A percentile compares a stretch with the other conserved stretches of the same genome.
Conservation (phyloP, 129 eudicot species). For the Flaveria trinervia region DNA sequence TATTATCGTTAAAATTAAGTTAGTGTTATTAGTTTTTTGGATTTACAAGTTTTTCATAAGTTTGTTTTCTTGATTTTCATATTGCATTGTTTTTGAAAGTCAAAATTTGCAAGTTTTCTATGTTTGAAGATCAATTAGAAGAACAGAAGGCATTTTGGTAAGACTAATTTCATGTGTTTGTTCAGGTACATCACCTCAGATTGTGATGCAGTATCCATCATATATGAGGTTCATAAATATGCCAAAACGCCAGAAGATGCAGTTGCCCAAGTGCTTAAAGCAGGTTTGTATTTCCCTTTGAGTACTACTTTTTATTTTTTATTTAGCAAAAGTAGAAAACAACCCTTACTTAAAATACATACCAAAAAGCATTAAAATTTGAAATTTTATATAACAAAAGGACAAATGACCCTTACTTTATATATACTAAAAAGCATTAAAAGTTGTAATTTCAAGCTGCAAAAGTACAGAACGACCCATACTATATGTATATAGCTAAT, state of each 20-base stretch:
- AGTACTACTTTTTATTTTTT: conserved; percentile 15
- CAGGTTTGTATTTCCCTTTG: conserved; percentile 51
- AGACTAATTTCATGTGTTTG: background rate
- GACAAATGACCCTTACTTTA: no score
- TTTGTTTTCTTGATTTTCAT: background rate
- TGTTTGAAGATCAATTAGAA: background rate
- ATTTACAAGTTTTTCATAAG: background rate
- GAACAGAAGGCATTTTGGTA: conserved; percentile 16
- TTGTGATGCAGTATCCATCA: conserved; percentile 86
- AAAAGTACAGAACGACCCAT: background rate
- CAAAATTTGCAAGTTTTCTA: background rate
- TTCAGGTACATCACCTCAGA: conserved; percentile 90
- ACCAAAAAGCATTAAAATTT: no score
- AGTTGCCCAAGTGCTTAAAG: conserved; percentile 88
- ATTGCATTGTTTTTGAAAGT: background rate
- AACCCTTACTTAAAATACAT: background rate
- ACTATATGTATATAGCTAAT: no score
- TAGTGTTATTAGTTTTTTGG: background rate
- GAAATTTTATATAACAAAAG: no score
- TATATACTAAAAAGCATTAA: no score
- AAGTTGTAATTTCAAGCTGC: no score
- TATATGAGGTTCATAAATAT: conserved; percentile 63
- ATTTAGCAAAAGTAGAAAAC: background rate
- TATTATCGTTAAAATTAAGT: background rate
- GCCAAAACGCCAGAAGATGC: conserved; percentile 93